Conservation (phyloP, 2,329 filamentous ascomycete genomes). For the Tolypocladium guangdongense region DNA sequence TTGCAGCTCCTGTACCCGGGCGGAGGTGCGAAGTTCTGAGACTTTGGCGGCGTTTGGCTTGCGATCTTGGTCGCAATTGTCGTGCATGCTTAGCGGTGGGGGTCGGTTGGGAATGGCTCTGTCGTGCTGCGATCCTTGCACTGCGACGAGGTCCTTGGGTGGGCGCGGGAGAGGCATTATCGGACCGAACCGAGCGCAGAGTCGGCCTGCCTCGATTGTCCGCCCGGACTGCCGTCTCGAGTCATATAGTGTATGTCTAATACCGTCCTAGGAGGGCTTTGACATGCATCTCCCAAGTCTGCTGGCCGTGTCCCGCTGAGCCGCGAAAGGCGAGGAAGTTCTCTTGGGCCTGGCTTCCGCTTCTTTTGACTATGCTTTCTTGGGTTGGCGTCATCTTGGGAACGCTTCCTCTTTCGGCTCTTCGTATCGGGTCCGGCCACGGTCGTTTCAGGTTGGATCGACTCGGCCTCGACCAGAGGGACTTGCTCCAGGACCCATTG, state of each 20-base stretch:
- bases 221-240: too few relatives aligned
- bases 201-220: background rate
- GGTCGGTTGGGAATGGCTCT: too few relatives aligned
- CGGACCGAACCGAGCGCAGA: background rate
- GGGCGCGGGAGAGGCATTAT: background rate
- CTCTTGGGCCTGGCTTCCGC: too few relatives aligned
- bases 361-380: too few relatives aligned
- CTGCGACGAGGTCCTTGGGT: background rate
- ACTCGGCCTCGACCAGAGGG: conserved; percentile 13
- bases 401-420: too few relatives aligned
- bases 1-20: background rate
- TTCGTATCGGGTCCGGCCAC: background rate
- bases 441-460: background rate
- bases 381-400: too few relatives aligned
- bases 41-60: background rate
- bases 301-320: too few relatives aligned
- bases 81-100: too few relatives aligned
- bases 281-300: too few relatives aligned
- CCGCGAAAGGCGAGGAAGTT: too few relatives aligned
- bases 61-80: background rate
- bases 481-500: conserved; percentile 16
- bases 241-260: too few relatives aligned
- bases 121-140: background rate
- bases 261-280: too few relatives aligned
- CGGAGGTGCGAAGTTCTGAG: background rate